Conservation (phyloP, 1,284 basidiomycete genomes). For the Dichomitus squalens region DNA sequence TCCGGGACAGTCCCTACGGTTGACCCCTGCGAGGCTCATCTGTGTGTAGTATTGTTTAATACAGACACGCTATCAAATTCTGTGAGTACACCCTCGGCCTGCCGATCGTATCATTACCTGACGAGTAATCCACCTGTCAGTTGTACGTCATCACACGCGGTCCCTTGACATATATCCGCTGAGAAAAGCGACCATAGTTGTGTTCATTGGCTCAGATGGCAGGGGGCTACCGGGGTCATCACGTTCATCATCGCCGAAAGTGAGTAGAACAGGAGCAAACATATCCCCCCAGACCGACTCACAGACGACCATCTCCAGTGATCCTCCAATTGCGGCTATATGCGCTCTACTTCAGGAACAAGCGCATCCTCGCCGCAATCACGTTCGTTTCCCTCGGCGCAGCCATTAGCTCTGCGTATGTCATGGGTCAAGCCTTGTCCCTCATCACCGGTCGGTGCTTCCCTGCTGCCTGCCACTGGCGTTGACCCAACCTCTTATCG, state of each 20-base stretch:
- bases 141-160: slow-evolving; percentile 32
- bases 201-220: slow-evolving; percentile 51
- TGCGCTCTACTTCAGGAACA: slow-evolving; percentile 57
- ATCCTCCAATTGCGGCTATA: slow-evolving; percentile 66
- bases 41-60: slow-evolving; percentile 36
- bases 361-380: slow-evolving; percentile 50
- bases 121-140: slow-evolving; percentile 19
- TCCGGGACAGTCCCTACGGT: background rate
- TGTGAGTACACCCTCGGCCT: slow-evolving; percentile 26
- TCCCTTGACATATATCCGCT: background rate
- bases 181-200: slow-evolving; percentile 5
- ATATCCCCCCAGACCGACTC: background rate
- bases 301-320: slow-evolving; percentile 34
- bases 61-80: slow-evolving; percentile 30
- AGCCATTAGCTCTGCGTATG: slow-evolving; percentile 42
- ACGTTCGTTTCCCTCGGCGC: slow-evolving; percentile 41
- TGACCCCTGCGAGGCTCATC: background rate
- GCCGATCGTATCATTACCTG: background rate
- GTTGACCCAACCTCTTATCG: background rate
- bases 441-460: slow-evolving; percentile 43
- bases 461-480: too few species aligned
- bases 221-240: slow-evolving; percentile 58
- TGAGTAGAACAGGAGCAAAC: slow-evolving; percentile 27
- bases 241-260: slow-evolving; percentile 56
- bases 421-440: slow-evolving; percentile 46